Evolutionary conservation across 2,329 filamentous ascomycete species (phyloP).

Genomic region (Decorospora gaudefroyi): DNA sequence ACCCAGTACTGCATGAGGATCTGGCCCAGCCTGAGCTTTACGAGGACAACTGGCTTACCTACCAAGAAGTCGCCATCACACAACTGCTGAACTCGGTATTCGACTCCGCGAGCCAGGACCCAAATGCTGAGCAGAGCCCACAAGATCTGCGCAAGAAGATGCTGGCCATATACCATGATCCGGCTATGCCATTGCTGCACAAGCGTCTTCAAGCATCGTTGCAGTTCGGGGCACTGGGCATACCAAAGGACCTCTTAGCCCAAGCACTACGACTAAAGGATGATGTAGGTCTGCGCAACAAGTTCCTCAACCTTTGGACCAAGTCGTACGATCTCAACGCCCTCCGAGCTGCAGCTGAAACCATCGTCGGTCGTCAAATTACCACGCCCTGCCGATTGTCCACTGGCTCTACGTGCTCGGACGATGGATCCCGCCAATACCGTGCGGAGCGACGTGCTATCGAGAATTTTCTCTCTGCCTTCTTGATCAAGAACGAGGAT

Average conservation of each 20-base stretch:
- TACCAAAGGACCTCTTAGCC: constrained; percentile 57
- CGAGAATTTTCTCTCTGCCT: constrained; percentile 60
- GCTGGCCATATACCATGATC: constrained; percentile 59
- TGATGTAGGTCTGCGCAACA: constrained; percentile 62
- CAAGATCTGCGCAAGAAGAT: constrained; percentile 54
- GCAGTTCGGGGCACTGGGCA: constrained; percentile 60
- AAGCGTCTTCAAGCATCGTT: constrained; percentile 63
- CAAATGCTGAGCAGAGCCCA: constrained; percentile 35
- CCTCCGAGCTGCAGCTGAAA: constrained; percentile 60
- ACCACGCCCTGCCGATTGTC: constrained; percentile 45
- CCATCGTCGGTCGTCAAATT: constrained; percentile 61
- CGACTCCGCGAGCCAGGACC: constrained; percentile 40
- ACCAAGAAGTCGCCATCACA: constrained; percentile 65
- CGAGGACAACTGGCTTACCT: constrained; percentile 65
- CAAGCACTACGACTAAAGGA: constrained; percentile 55
- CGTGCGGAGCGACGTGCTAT: constrained; percentile 51
- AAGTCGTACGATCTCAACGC: constrained; percentile 59
- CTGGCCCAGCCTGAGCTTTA: constrained; percentile 62
- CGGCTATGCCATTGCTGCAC: constrained; percentile 57
- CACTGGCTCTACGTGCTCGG: constrained; percentile 42
- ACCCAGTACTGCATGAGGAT: constrained; percentile 60
- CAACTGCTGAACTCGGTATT: constrained; percentile 64
- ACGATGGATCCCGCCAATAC: constrained; percentile 41
- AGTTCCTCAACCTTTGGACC: constrained; percentile 62
- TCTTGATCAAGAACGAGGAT: constrained; percentile 64